Conservation (phyloP, 1,284 basidiomycete species). For the Mycosarcoma mackinlayi region DNA sequence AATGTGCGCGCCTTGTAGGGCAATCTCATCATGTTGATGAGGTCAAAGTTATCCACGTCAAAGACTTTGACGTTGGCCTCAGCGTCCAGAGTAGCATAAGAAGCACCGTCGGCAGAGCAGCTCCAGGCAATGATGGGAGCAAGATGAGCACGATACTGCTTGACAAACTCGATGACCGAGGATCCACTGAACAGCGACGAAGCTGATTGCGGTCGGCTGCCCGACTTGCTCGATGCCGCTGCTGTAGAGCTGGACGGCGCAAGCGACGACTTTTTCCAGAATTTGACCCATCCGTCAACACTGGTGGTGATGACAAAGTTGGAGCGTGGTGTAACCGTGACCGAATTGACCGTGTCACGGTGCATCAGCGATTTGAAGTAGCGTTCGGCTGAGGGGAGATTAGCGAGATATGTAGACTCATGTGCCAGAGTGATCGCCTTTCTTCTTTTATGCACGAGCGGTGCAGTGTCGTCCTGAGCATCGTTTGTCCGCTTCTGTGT, state of each 20-base stretch:
- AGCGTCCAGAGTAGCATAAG: slow-evolving; percentile 79
- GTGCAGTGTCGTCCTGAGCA: not conserved
- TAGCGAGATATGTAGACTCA: slow-evolving; percentile 86
- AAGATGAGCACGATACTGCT: slow-evolving; percentile 81
- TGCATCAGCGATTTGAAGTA: slow-evolving; percentile 99
- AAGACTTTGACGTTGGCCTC: slow-evolving; percentile 83
- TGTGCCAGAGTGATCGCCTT: slow-evolving; percentile 72
- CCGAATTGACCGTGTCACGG: slow-evolving; percentile 88
- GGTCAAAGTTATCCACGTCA: slow-evolving; percentile 97
- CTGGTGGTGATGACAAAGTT: slow-evolving; percentile 93
- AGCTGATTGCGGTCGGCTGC: not conserved
- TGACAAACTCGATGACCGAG: slow-evolving; percentile 68
- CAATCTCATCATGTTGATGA: slow-evolving; percentile 97
- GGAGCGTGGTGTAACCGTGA: slow-evolving; percentile 70
- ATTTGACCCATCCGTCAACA: slow-evolving; percentile 91
- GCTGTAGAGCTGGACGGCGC: slow-evolving; percentile 84
- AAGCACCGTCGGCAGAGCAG: slow-evolving; percentile 89
- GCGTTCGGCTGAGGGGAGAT: slow-evolving; percentile 89
- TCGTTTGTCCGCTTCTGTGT: slow-evolving; percentile 13
- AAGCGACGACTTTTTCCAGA: slow-evolving; percentile 97
- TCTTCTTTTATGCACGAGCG: slow-evolving; percentile 32
- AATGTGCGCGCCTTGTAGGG: slow-evolving; percentile 46
- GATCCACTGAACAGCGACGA: slow-evolving; percentile 26
- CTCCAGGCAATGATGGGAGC: slow-evolving; percentile 82
- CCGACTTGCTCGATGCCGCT: slow-evolving; percentile 73